These are phyloP conservation scores for Syzygium aromaticum DNA, from an alignment of 345 rosid genomes.

Conservation along the genomic window DNA sequence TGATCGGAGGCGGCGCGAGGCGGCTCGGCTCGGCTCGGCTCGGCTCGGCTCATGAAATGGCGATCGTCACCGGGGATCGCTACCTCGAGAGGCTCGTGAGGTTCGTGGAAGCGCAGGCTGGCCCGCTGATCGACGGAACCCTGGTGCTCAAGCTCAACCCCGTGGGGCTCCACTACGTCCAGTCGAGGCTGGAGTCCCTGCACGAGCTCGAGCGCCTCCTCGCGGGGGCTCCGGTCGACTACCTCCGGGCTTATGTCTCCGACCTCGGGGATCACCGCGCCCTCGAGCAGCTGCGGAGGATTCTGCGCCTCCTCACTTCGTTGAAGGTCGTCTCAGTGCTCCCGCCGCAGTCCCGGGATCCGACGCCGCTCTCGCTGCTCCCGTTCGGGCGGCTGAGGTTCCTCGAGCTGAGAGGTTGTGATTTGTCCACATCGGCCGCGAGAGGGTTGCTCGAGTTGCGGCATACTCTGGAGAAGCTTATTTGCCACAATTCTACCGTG, in stretches of 20 bases:
- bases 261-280: conserved; percentile 97
- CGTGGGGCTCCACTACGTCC: conserved; percentile 90
- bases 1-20: neutral
- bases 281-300: conserved; percentile 87
- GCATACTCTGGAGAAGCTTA: conserved; percentile 81
- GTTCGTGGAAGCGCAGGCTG: conserved; percentile 77
- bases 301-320: conserved; percentile 67
- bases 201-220: conserved; percentile 79
- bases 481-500: conserved; percentile 95
- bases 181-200: conserved; percentile 83
- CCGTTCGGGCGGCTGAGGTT: conserved; percentile 73
- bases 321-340: conserved; percentile 80
- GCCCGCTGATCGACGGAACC: conserved; percentile 53
- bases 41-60: conserved; percentile 25
- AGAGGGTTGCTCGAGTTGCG: conserved; percentile 84
- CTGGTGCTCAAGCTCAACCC: conserved; percentile 84
- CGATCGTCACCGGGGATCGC: conserved; percentile 93
- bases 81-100: conserved; percentile 71
- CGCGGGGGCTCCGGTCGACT: conserved; percentile 89
- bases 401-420: conserved; percentile 87
- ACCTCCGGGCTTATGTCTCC: conserved; percentile 92
- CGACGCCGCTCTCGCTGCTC: conserved; percentile 79
- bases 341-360: conserved; percentile 71
- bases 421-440: conserved; percentile 88
- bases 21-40: no score